These are phyloP conservation scores for Salix arbutifolia DNA, from an alignment of 345 rosid genomes.

Conservation along the genomic window DNA sequence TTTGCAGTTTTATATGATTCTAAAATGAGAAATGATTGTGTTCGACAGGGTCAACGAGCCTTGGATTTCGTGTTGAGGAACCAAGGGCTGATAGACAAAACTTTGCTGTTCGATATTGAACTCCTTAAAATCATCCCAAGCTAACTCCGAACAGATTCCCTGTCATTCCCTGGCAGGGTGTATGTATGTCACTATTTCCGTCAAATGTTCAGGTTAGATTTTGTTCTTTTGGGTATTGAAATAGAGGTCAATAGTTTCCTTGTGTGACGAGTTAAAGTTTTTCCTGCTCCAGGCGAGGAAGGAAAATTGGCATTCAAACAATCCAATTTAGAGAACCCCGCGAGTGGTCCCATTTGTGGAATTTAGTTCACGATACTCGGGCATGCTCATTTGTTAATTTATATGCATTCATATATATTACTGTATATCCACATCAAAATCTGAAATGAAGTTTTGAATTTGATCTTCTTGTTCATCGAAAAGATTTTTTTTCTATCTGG, in stretches of 20 bases:
- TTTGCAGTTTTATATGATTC: neutral
- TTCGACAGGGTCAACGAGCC: conserved; percentile 85
- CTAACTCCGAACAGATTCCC: conserved; percentile 20
- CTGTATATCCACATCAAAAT: neutral
- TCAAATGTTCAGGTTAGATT: conserved; percentile 15
- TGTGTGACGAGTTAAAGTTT: neutral
- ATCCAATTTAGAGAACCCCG: neutral
- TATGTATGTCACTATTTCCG: neutral
- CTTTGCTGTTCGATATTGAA: conserved; percentile 85
- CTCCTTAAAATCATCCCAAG: conserved; percentile 72
- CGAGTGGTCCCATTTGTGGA: neutral
- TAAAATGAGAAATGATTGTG: neutral
- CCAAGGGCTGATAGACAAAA: conserved; percentile 94
- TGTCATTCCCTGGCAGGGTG: neutral
- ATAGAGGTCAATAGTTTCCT: neutral
- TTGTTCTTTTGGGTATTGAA: neutral
- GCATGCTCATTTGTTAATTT: neutral
- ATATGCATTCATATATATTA: neutral
- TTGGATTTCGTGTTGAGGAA: conserved; percentile 89
- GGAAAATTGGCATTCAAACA: neutral
- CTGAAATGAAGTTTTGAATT: neutral
- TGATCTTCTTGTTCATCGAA: neutral
- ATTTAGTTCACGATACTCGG: neutral
- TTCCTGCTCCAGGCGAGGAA: conserved; percentile 8
- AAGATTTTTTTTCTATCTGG: neutral